Conservation (phyloP, 352 stramenopile species). For the Phytophthora ramorum region DNA sequence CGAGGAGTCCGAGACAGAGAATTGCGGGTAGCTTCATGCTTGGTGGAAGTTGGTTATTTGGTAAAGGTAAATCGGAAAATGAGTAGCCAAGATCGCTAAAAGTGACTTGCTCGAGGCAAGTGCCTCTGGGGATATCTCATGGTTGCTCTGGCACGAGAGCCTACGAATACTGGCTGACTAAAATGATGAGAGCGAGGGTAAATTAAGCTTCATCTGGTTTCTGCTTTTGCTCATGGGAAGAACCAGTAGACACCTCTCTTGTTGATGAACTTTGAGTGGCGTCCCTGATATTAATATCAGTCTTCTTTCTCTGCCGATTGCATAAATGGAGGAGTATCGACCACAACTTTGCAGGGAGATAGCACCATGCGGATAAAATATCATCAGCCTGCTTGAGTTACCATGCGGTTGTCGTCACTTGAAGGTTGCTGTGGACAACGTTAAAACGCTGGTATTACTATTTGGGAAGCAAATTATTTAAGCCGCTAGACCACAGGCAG, state of each 20-base stretch:
- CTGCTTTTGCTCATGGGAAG: conserved; percentile 7
- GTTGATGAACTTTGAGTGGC: background rate
- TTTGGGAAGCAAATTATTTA: no score
- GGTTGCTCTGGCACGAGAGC: background rate
- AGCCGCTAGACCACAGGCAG: no score
- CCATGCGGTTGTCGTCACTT: conserved; percentile 3
- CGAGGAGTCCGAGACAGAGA: conserved; percentile 24
- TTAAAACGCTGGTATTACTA: no score
- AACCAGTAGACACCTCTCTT: background rate
- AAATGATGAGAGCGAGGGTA: conserved; percentile 13
- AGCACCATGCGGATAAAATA: conserved; percentile 5
- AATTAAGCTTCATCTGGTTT: conserved; percentile 14
- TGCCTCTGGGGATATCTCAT: background rate
- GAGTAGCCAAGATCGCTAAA: conserved; percentile 1
- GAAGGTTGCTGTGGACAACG: background rate
- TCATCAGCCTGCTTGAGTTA: background rate
- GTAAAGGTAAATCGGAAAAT: conserved; percentile 27
- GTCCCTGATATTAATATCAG: background rate
- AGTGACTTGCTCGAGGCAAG: background rate
- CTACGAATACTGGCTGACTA: conserved; percentile 11
- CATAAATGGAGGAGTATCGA: background rate
- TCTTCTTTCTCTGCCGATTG: conserved; percentile 2
- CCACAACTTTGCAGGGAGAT: background rate
- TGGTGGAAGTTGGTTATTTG: conserved; percentile 2
- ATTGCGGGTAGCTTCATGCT: conserved; percentile 16